Conservation (phyloP, 768 basidiomycete genomes). For the Phlegmacium glaucopus region DNA sequence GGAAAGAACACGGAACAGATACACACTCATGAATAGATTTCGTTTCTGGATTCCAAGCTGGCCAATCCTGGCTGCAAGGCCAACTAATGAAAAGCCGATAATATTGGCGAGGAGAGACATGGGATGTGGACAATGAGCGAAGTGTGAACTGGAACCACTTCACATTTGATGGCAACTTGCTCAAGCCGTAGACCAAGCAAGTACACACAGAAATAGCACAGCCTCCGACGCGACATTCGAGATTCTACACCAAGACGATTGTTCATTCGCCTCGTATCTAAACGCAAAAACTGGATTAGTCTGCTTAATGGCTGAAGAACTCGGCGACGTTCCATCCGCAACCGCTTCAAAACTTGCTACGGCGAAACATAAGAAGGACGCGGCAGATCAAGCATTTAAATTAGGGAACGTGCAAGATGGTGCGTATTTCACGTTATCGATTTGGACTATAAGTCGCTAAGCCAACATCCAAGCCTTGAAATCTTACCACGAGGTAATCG, state of each 20-base stretch:
- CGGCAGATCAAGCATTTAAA: slow-evolving; percentile 68
- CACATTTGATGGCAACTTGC: neutral
- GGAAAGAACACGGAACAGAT: neutral
- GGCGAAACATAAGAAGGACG: slow-evolving; percentile 66
- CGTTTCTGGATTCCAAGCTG: slow-evolving; percentile 85
- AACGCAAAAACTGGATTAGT: neutral
- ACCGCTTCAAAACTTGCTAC: slow-evolving; percentile 50
- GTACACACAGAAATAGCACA: slow-evolving; percentile 29
- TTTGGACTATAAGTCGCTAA: neutral
- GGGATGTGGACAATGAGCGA: slow-evolving; percentile 6
- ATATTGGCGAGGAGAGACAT: slow-evolving; percentile 71
- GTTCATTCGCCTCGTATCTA: neutral
- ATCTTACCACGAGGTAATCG: slow-evolving; percentile 66
- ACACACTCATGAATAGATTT: slow-evolving; percentile 78
- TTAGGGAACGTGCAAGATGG: slow-evolving; percentile 58
- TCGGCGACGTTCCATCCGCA: slow-evolving; percentile 19
- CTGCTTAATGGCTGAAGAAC: slow-evolving; percentile 27
- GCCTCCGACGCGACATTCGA: slow-evolving; percentile 34
- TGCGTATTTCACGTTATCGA: slow-evolving; percentile 19
- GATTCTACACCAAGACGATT: too few relatives aligned
- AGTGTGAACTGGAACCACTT: slow-evolving; percentile 7
- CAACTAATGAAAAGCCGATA: slow-evolving; percentile 77
- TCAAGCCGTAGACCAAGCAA: slow-evolving; percentile 22
- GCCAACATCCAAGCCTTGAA: slow-evolving; percentile 47
- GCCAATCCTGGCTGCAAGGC: slow-evolving; percentile 79